These are phyloP conservation scores for Diaporthe batatas DNA, from an alignment of 2,329 filamentous ascomycete genomes.

Conservation along the genomic window DNA sequence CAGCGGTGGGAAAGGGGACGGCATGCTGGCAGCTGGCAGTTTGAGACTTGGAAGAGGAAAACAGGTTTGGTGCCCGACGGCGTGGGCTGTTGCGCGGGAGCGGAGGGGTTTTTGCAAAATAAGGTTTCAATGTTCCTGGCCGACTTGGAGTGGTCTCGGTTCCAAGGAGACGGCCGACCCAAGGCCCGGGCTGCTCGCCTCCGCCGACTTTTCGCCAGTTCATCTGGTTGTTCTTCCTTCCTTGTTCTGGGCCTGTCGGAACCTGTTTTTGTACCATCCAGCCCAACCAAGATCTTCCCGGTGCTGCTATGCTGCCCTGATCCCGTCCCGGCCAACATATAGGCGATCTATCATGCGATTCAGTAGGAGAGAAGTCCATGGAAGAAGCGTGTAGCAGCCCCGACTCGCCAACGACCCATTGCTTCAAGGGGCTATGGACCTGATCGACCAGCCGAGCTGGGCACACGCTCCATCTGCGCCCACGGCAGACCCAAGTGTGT, in stretches of 20 bases:
- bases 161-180: neutral
- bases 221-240: slow-evolving; percentile 6
- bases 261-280: slow-evolving; percentile 1
- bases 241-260: slow-evolving; percentile 5
- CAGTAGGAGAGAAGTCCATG: slow-evolving; percentile 25
- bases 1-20: slow-evolving; percentile 20
- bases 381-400: slow-evolving; percentile 33
- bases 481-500: slow-evolving; percentile 2
- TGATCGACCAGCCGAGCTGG: slow-evolving; percentile 33
- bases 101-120: neutral
- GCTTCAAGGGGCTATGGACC: slow-evolving; percentile 35
- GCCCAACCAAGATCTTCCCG: neutral
- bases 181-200: neutral
- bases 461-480: slow-evolving; percentile 27
- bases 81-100: neutral
- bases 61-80: slow-evolving; percentile 7
- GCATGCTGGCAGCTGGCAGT: neutral
- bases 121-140: slow-evolving; percentile 12
- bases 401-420: slow-evolving; percentile 35
- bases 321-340: slow-evolving; percentile 9
- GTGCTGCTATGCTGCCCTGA: slow-evolving; percentile 6
- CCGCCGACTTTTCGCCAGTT: slow-evolving; percentile 26
- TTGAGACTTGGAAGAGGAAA: neutral
- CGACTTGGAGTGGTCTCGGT: slow-evolving; percentile 6
- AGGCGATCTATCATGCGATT: slow-evolving; percentile 22